phyloP scores from a whole-genome alignment of 2,329 filamentous ascomycete species.

The Pestalotiopsis sp. region DNA sequence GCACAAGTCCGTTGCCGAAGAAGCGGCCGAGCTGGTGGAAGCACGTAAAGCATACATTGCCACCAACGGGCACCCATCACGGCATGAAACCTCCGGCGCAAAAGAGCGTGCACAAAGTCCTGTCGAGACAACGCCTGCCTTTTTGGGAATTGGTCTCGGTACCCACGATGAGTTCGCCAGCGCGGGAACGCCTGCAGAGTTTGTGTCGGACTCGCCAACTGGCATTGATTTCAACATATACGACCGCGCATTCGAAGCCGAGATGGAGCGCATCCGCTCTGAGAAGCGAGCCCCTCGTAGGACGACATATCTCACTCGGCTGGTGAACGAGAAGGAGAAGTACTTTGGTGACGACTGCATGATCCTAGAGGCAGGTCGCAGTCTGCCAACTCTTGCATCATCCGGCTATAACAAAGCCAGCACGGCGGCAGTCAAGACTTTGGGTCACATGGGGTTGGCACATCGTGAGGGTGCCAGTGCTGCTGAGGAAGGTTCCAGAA shows the following conservation, averaged over 20 bases:
- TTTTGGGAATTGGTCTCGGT: conserved; percentile 77
- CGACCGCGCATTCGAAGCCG: conserved; percentile 82
- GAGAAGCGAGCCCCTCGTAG: conserved; percentile 38
- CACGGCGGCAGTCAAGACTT: conserved; percentile 12
- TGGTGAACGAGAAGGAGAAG: conserved; percentile 48
- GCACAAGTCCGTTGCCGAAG: conserved; percentile 42
- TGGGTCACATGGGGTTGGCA: conserved; percentile 7
- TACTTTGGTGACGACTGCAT: conserved; percentile 39
- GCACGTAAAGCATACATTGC: conserved; percentile 47
- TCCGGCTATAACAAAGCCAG: conserved; percentile 13
- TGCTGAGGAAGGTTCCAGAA: background rate
- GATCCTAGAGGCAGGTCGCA: conserved; percentile 36
- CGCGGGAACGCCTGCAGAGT: conserved; percentile 31
- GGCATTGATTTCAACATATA: conserved; percentile 88
- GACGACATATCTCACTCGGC: conserved; percentile 50
- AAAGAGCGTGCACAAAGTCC: conserved; percentile 68
- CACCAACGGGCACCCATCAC: conserved; percentile 29
- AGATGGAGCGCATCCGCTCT: conserved; percentile 61
- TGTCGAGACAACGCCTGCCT: conserved; percentile 63
- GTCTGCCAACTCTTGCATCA: conserved; percentile 20
- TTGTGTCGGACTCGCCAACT: conserved; percentile 83
- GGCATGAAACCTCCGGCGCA: conserved; percentile 39
- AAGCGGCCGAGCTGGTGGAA: conserved; percentile 52
- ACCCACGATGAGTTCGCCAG: conserved; percentile 47
- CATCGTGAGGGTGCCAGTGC: background rate